Conservation (phyloP, 805 yeast genomes). For the Schizosaccharomyces octosporus region DNA sequence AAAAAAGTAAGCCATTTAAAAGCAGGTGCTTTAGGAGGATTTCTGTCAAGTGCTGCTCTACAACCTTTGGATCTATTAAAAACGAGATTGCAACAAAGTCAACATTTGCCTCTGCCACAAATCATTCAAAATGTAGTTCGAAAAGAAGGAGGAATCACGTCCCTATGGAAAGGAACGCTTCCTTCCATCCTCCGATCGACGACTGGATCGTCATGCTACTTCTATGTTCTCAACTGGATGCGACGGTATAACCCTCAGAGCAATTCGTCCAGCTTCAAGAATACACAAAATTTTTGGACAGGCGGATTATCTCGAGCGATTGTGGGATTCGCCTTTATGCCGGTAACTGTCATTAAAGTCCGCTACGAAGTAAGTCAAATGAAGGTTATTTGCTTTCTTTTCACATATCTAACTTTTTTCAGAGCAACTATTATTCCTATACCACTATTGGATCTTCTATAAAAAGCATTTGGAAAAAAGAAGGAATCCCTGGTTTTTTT, state of each 20-base stretch:
- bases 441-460: slow-evolving; percentile 37
- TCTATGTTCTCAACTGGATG: slow-evolving; percentile 41
- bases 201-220: slow-evolving; percentile 67
- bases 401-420: slow-evolving; percentile 13
- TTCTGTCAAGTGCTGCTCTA: slow-evolving; percentile 49
- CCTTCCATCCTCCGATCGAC: slow-evolving; percentile 83
- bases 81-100: slow-evolving; percentile 53
- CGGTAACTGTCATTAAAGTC: slow-evolving; percentile 72
- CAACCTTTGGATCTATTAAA: slow-evolving; percentile 81
- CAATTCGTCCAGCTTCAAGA: slow-evolving; percentile 47
- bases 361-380: slow-evolving; percentile 20
- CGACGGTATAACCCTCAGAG: slow-evolving; percentile 15
- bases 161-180: slow-evolving; percentile 75
- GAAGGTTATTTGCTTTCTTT: neutral
- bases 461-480: slow-evolving; percentile 25
- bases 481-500: slow-evolving; percentile 49
- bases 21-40: slow-evolving; percentile 20
- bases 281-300: slow-evolving; percentile 40
- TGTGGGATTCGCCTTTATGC: slow-evolving; percentile 82
- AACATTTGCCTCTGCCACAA: neutral
- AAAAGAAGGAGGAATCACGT: slow-evolving; percentile 8
- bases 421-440: slow-evolving; percentile 36
- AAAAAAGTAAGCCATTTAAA: neutral
- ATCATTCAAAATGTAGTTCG: neutral
- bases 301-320: slow-evolving; percentile 60